Evolutionary conservation across 2,329 filamentous ascomycete genomes (phyloP).

Genomic region (Emmonsiellopsis sp.): DNA sequence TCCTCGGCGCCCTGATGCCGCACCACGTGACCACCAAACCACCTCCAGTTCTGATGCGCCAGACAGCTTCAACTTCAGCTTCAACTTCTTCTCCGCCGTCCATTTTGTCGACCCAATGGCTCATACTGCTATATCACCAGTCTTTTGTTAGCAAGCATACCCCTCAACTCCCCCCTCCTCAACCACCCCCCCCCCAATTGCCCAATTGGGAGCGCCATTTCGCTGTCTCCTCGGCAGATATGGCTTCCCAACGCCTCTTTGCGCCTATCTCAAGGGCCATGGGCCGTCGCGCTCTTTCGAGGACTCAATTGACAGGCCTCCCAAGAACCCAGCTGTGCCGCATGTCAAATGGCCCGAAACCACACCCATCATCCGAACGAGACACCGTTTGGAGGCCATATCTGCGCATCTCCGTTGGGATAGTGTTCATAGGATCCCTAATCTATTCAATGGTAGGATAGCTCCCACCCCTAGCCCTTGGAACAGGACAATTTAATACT

Average conservation of each 20-base stretch:
- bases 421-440: conserved; percentile 39
- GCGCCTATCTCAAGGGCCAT: conserved; percentile 26
- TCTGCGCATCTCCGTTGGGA: conserved; percentile 38
- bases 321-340: conserved; percentile 15
- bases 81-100: not conserved
- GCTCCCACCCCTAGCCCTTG: not conserved
- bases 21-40: too few relatives aligned
- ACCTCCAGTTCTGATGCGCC: too few relatives aligned
- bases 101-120: too few relatives aligned
- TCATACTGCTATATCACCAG: not conserved
- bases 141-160: not conserved
- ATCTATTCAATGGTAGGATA: conserved; percentile 43
- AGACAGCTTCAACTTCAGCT: too few relatives aligned
- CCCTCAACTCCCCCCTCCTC: not conserved
- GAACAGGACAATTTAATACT: not conserved
- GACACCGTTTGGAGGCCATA: conserved; percentile 37
- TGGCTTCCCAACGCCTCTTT: conserved; percentile 24
- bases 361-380: conserved; percentile 15
- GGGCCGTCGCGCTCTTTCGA: conserved; percentile 16
- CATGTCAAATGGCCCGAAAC: conserved; percentile 18
- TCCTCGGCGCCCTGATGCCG: too few relatives aligned
- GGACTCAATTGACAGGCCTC: conserved; percentile 13
- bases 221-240: conserved; percentile 7
- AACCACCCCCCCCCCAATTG: conserved; percentile 2
- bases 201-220: not conserved